Conservation (phyloP, 257 asterid species). For the Solanum rostratum region DNA sequence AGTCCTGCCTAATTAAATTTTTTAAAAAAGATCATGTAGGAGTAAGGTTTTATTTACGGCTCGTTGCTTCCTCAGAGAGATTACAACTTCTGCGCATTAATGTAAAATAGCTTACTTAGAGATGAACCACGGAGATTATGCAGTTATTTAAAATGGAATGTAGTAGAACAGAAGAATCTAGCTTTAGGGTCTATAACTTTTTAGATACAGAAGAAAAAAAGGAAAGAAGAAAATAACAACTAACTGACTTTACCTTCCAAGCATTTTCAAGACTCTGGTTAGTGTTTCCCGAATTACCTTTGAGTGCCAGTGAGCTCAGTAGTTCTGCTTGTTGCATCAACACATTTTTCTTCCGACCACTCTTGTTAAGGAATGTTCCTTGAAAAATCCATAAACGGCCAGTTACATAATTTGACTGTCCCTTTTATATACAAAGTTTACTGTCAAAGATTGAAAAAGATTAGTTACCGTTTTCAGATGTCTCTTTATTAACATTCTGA, state of each 20-base stretch:
- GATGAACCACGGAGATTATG: not conserved
- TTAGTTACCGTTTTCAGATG: constrained; percentile 15
- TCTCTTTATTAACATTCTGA: constrained; percentile 35
- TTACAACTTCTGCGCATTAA: not conserved
- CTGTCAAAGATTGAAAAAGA: not conserved
- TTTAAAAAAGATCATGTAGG: not conserved
- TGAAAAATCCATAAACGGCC: not conserved
- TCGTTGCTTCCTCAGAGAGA: not conserved
- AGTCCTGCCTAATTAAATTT: not conserved
- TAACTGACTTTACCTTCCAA: not conserved
- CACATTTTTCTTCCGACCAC: not conserved
- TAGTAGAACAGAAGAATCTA: not conserved
- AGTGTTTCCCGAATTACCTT: not conserved
- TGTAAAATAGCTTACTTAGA: not conserved
- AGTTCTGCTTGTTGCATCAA: constrained; percentile 7
- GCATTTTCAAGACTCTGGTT: constrained; percentile 4
- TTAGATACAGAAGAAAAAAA: too few species aligned
- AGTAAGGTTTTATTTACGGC: not conserved
- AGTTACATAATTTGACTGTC: not conserved
- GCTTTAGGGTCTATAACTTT: not conserved
- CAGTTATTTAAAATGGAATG: not conserved
- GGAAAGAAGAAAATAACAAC: not conserved
- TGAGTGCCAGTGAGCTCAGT: constrained; percentile 3
- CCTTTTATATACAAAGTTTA: not conserved
- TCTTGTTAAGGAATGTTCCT: constrained; percentile 1